Evolutionary conservation across 2,329 filamentous ascomycete species (phyloP).

Genomic region (Cladophialophora carrionii): DNA sequence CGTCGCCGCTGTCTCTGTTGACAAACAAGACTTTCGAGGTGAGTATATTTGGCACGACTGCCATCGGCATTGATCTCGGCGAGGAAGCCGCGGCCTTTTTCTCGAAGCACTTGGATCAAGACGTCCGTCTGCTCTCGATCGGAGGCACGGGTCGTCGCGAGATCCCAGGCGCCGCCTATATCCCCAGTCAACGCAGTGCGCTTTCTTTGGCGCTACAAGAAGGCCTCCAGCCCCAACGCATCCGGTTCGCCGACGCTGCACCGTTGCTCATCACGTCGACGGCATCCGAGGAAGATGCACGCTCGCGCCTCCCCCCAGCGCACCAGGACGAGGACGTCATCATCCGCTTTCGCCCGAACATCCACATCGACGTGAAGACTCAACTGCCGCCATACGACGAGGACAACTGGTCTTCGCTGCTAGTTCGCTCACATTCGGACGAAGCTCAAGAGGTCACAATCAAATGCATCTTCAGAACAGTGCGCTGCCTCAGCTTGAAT

Average conservation of each 20-base stretch:
- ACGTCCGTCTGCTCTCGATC: constrained; percentile 35
- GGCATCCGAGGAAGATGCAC: constrained; percentile 33
- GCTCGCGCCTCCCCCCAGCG: constrained; percentile 29
- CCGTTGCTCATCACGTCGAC: constrained; percentile 36
- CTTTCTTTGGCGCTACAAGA: constrained; percentile 34
- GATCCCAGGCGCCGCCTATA: constrained; percentile 37
- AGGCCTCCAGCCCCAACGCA: constrained; percentile 35
- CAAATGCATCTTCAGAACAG: constrained; percentile 37
- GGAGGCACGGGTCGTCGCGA: constrained; percentile 37
- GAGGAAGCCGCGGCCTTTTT: constrained; percentile 35
- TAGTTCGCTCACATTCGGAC: constrained; percentile 30
- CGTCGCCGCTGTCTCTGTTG: constrained; percentile 34
- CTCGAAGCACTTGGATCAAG: constrained; percentile 33
- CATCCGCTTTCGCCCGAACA: constrained; percentile 34
- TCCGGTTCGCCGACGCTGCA: constrained; percentile 36
- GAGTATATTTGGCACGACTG: constrained; percentile 37
- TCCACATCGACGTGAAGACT: constrained; percentile 34
- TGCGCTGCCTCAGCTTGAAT: constrained; percentile 37
- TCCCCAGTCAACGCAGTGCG: constrained; percentile 34
- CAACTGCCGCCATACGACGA: constrained; percentile 35
- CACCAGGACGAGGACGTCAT: constrained; percentile 36
- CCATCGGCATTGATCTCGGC: constrained; percentile 36
- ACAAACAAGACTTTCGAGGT: constrained; percentile 34
- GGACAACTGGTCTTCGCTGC: constrained; percentile 36
- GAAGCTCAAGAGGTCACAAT: constrained; percentile 36